Evolutionary conservation across 2,329 filamentous ascomycete genomes (phyloP), one percentile per base, ranked within the genome.

Genomic region (Clonostachys byssicola): DNA sequence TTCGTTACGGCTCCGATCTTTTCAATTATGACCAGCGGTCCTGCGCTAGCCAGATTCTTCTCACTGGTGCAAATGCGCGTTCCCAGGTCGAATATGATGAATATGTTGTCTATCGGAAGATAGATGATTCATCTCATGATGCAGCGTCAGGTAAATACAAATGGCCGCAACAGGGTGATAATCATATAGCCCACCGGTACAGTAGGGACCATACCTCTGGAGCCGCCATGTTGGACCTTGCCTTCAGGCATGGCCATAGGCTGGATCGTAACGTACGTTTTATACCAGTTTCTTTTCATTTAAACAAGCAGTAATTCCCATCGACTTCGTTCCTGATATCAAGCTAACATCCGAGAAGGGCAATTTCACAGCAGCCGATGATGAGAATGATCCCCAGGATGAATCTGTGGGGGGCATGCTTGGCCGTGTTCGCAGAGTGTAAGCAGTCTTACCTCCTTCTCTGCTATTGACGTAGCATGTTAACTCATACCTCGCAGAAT

Each of bases 21-120:
- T 67, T 67, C 52, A 64, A 62, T 51, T 67, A 65, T 50, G 65
- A 67, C 52, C 65, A 63, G 42, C 52, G 55, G 35, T 51, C 54
- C 42, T 58, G 63, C 41, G 60, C 62, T 39, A 54, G 54, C n/a
- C 61, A 64, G 44, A 57, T 67, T 40, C 56, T 67, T n/a, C 54
- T 68, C 42, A 58, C 53, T 6, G 55, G 59, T 10, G 51, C 59
- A 5, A 53, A 54, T 5, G 52, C 57, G 6, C 53, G 52, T 34
- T 67, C 65, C 18, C 61, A 62, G 45, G 55, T 66, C 33, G 66
- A 62, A 45, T 68, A 66, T 36, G 65, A 68, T 34, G 65, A 68
- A 52, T 68, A 67, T 43, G 65, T 66, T 20, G 64, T 67, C 39
- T 68, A 64, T 39, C 60, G 58, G 40, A 52, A 54, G 46, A 47